Evolutionary conservation across 2,329 filamentous ascomycete species (phyloP).

Genomic region (Aspergillaceae sp.): DNA sequence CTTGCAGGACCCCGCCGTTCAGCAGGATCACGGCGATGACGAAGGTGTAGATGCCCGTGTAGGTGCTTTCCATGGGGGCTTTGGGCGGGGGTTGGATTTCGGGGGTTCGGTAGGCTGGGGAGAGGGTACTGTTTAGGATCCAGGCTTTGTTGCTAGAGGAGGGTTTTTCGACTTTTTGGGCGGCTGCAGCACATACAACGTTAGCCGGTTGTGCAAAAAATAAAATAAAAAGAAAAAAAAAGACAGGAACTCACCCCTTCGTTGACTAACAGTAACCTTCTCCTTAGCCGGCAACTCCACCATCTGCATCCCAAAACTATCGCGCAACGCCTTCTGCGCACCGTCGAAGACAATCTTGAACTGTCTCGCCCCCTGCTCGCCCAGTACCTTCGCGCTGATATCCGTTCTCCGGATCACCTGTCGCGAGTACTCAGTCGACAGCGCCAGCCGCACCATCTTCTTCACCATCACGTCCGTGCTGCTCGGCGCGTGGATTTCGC

Average conservation of each 20-base stretch:
- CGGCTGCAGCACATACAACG: constrained; percentile 29
- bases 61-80: constrained; percentile 66
- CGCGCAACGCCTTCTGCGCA: constrained; percentile 63
- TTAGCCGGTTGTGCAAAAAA: no score
- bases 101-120: constrained; percentile 56
- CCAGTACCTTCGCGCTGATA: constrained; percentile 60
- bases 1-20: constrained; percentile 61
- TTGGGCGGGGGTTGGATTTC: constrained; percentile 60
- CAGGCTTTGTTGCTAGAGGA: constrained; percentile 58
- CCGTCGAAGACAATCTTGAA: constrained; percentile 71
- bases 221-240: no score
- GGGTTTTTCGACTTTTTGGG: constrained; percentile 36
- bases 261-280: constrained; percentile 70
- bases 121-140: constrained; percentile 67
- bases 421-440: constrained; percentile 53
- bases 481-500: constrained; percentile 16
- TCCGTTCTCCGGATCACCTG: constrained; percentile 50
- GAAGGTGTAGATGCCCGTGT: constrained; percentile 71
- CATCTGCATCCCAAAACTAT: constrained; percentile 87
- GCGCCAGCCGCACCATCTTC: constrained; percentile 53
- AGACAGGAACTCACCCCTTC: constrained; percentile 51
- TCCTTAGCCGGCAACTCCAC: constrained; percentile 72
- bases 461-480: constrained; percentile 43
- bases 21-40: constrained; percentile 70
- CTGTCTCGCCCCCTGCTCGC: constrained; percentile 53